Evolutionary conservation across 2,329 filamentous ascomycete species (phyloP).

Genomic region (Trichophyton rubrum): DNA sequence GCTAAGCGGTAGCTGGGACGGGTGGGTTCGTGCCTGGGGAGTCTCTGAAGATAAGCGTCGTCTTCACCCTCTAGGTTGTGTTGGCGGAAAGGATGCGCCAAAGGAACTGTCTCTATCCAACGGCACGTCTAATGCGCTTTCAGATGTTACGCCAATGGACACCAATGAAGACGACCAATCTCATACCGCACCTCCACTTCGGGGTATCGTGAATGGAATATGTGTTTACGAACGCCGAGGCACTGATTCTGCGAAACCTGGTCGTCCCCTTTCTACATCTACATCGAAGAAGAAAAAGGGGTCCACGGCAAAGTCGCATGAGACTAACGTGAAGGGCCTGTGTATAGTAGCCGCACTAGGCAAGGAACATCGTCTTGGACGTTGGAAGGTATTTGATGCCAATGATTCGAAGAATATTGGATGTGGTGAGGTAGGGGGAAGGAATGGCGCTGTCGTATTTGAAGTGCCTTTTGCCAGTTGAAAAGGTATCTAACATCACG

Average conservation of each 20-base stretch:
- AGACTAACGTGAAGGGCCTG: conserved; percentile 42
- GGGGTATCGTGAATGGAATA: conserved; percentile 79
- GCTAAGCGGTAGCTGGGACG: conserved; percentile 89
- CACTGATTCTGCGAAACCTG: conserved; percentile 17
- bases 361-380: conserved; percentile 71
- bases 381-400: conserved; percentile 51
- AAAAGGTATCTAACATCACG: background rate
- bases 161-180: conserved; percentile 14
- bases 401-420: conserved; percentile 25
- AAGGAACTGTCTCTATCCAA: conserved; percentile 11
- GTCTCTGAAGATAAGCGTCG: conserved; percentile 70
- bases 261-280: conserved; percentile 6
- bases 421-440: conserved; percentile 37
- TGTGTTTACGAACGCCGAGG: conserved; percentile 68
- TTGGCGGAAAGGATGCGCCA: conserved; percentile 35
- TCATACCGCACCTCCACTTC: conserved; percentile 35
- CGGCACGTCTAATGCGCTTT: background rate
- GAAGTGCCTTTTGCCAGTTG: conserved; percentile 49
- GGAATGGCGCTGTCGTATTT: conserved; percentile 79
- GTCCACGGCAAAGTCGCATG: conserved; percentile 13
- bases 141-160: background rate
- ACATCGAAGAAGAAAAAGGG: conserved; percentile 14
- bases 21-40: conserved; percentile 71
- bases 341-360: conserved; percentile 78
- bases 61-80: conserved; percentile 58